A percentile compares a stretch with the other conserved stretches of the same genome.
phyloP scores from a whole-genome alignment of 257 asterid genomes.

The Ocimum tenuiflorum region DNA sequence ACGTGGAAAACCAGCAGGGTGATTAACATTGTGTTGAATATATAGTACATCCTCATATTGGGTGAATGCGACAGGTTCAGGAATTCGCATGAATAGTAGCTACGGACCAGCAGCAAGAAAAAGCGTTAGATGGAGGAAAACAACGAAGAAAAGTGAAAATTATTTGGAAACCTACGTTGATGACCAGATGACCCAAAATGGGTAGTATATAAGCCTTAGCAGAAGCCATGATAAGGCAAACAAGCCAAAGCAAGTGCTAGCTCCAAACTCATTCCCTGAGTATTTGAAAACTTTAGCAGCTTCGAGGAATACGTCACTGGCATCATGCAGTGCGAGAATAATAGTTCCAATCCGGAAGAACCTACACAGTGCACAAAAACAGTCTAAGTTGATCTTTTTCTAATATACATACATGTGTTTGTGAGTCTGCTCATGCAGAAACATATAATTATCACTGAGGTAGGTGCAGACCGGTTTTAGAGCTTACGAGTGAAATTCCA shows the following conservation, averaged over 20 bases:
- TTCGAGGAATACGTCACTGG: conserved; percentile 88
- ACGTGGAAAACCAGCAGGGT: conserved; percentile 77
- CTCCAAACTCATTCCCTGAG: conserved; percentile 75
- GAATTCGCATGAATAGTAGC: conserved; percentile 41
- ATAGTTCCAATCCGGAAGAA: conserved; percentile 78
- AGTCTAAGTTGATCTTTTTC: neutral
- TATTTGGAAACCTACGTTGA: conserved; percentile 43
- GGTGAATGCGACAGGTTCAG: conserved; percentile 44
- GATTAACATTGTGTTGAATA: conserved; percentile 76
- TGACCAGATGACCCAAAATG: conserved; percentile 77
- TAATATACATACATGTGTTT: neutral
- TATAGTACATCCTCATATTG: conserved; percentile 40
- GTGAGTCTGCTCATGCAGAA: neutral
- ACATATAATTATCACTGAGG: neutral
- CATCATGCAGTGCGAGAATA: conserved; percentile 86
- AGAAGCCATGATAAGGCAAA: conserved; percentile 79
- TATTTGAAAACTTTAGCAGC: conserved; percentile 91
- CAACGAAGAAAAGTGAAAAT: neutral
- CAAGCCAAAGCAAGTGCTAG: conserved; percentile 71
- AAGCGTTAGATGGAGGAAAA: conserved; percentile 23
- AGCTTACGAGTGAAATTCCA: neutral
- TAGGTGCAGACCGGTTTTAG: neutral
- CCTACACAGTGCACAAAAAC: conserved; percentile 31
- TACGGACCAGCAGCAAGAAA: conserved; percentile 34
- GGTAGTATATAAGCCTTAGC: conserved; percentile 76